Evolutionary conservation across 495 filamentous ascomycete species (phyloP).

Genomic region (Podospora didyma): DNA sequence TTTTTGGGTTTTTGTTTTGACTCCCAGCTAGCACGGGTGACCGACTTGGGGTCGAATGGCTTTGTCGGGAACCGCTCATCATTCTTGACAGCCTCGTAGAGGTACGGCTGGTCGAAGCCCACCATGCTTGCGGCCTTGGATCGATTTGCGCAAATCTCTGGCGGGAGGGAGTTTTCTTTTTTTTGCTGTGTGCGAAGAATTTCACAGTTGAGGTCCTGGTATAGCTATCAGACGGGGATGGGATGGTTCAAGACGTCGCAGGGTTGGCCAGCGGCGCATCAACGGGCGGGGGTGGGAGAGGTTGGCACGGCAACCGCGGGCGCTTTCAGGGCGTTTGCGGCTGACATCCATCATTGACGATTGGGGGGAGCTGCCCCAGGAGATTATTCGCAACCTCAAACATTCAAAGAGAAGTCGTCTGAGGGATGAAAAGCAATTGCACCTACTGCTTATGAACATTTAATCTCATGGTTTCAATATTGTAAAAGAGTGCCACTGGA

Average conservation of each 20-base stretch:
- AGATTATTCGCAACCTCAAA: too few relatives aligned
- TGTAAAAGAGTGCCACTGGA: too few relatives aligned
- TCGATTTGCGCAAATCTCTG: background rate
- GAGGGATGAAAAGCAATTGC: too few relatives aligned
- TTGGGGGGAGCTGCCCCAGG: too few relatives aligned
- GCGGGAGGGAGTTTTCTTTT: background rate
- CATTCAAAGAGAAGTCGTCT: too few relatives aligned
- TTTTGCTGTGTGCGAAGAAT: too few relatives aligned
- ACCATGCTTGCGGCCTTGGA: conserved; percentile 42
- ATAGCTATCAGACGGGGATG: background rate
- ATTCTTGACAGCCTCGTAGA: conserved; percentile 59
- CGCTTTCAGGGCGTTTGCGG: background rate
- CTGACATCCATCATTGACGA: too few relatives aligned
- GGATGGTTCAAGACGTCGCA: background rate
- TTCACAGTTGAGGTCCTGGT: background rate
- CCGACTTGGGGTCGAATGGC: conserved; percentile 77
- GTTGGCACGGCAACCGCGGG: conserved; percentile 14
- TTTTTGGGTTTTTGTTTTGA: conserved; percentile 60
- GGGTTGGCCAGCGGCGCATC: background rate
- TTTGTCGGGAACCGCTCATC: conserved; percentile 48
- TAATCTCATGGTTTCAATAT: too few relatives aligned
- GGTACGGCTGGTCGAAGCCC: conserved; percentile 63
- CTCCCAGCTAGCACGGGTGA: conserved; percentile 67
- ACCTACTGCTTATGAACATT: too few relatives aligned
- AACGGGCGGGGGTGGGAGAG: background rate